These are phyloP conservation scores for Pichia sp. DNA, from an alignment of 1,139 yeast genomes.

Conservation along the genomic window DNA sequence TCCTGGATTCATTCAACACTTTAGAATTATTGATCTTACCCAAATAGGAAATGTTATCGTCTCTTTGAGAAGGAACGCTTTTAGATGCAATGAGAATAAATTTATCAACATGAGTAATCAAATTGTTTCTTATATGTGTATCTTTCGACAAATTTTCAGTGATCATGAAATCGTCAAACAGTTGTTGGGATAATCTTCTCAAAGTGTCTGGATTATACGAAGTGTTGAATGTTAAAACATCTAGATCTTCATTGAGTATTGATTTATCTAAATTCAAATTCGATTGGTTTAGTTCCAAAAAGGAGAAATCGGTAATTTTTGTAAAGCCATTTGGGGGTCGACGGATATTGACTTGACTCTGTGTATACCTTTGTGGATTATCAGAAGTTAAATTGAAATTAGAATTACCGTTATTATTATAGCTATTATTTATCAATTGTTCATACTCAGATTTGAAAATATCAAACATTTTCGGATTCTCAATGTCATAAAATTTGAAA, in stretches of 20 bases:
- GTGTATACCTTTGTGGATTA: not conserved
- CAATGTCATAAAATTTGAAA: constrained; percentile 1
- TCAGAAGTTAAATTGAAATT: not conserved
- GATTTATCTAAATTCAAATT: not conserved
- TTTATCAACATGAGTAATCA: constrained; percentile 9
- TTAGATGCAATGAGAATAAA: constrained; percentile 10
- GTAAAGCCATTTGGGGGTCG: not conserved
- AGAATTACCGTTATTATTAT: not conserved
- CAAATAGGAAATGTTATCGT: constrained; percentile 16
- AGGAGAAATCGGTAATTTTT: not conserved
- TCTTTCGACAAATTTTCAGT: constrained; percentile 1
- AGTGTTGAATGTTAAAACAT: constrained; percentile 1
- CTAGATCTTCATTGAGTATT: not conserved
- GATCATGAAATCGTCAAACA: not conserved
- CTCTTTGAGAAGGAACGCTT: constrained; percentile 12
- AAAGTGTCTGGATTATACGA: not conserved
- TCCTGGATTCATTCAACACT: constrained; percentile 17
- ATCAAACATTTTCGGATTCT: not conserved
- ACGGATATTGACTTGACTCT: not conserved
- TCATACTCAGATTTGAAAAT: not conserved
- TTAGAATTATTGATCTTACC: constrained; percentile 17
- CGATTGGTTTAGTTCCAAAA: not conserved
- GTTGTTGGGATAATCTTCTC: not conserved
- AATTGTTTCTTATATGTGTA: not conserved
- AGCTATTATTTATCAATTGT: not conserved